Evolutionary conservation across 352 stramenopile genomes (phyloP), one percentile per base, ranked within the genome.

Genomic region (Phytophthora citrophthora): DNA sequence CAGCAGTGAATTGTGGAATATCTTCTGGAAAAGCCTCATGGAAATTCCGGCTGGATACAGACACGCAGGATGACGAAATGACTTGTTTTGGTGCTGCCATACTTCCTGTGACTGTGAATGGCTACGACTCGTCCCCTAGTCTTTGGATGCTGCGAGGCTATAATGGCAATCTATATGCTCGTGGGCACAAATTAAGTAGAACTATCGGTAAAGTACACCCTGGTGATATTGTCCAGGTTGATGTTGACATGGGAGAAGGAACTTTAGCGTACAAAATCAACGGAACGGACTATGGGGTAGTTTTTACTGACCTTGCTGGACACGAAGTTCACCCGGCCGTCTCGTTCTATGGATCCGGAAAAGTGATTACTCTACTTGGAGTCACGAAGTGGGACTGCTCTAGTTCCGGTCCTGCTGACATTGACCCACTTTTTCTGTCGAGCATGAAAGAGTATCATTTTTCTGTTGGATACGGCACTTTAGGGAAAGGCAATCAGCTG

Each of bases 71-170:
- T 47, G 91, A 97, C 39, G 91, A 97, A 63, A 97, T 95, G 87
- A 97, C 88, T 34, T 96, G 91, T 36, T 97, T 97, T 71, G 91
- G 91, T 48, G 91, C 91, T 23, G 89, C 90, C 5, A 94, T 94
- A 44, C 73, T 97, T 24, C 91, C 90, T 47, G 85, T 97, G 41
- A 91, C 83, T 24, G 87, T 94, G 1, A 94, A 86, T 27, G 90
- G 89, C 29, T 97, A 97, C 50, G 93, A 97, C 54, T 96, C 90
- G 12, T 97, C 89, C 20, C 86, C 89, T 8, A 96, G 81, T 66
- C 62, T 97, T 29, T 97, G 91, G 91, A 97, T 97, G 91, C 62
- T 96, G 2, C 80, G 91, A 44, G 88, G 90, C 6, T 97, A 97
- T 71, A 97, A 97, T 39, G 91, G 91, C 20, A 95, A 96, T 44